Percentiles rank a stretch among this genome's conserved stretches.
phyloP scores from a whole-genome alignment of 2,329 filamentous ascomycete species.

The Penicillium oxalicum region DNA sequence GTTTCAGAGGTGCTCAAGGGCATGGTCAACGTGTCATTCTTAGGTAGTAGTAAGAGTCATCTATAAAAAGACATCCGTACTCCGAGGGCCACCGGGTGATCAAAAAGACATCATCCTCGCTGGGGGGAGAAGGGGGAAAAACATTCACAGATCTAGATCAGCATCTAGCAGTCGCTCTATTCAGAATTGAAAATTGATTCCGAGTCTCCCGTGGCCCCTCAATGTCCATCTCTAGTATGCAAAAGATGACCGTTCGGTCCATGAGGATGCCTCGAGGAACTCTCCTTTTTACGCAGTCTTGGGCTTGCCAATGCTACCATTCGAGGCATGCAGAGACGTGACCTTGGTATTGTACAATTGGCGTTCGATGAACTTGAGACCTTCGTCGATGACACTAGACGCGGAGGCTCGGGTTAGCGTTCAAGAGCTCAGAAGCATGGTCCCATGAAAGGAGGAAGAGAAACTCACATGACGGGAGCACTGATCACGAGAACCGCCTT shows the following conservation, averaged over 20 bases:
- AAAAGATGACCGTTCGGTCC: not conserved
- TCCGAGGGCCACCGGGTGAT: not conserved
- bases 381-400: slow-evolving; percentile 69
- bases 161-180: slow-evolving; percentile 10
- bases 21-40: slow-evolving; percentile 2
- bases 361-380: slow-evolving; percentile 72
- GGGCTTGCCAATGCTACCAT: slow-evolving; percentile 29
- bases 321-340: slow-evolving; percentile 18
- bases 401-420: slow-evolving; percentile 13
- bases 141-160: not conserved
- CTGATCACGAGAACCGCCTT: slow-evolving; percentile 84
- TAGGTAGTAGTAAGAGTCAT: not conserved
- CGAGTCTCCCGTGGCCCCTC: too few relatives aligned
- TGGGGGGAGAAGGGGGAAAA: too few relatives aligned
- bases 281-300: slow-evolving; percentile 28
- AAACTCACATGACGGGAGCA: slow-evolving; percentile 80
- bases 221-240: not conserved
- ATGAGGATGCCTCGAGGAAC: not conserved
- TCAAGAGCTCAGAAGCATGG: not conserved
- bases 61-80: not conserved
- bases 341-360: slow-evolving; percentile 47
- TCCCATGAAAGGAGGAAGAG: not conserved
- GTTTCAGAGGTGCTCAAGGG: not conserved
- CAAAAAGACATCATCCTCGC: not conserved
- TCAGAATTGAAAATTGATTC: not conserved